Percentiles rank a stretch among this genome's conserved stretches.
phyloP scores from a whole-genome alignment of 371 early-diverging fungal genomes.

The Saksenaea vasiformis region DNA sequence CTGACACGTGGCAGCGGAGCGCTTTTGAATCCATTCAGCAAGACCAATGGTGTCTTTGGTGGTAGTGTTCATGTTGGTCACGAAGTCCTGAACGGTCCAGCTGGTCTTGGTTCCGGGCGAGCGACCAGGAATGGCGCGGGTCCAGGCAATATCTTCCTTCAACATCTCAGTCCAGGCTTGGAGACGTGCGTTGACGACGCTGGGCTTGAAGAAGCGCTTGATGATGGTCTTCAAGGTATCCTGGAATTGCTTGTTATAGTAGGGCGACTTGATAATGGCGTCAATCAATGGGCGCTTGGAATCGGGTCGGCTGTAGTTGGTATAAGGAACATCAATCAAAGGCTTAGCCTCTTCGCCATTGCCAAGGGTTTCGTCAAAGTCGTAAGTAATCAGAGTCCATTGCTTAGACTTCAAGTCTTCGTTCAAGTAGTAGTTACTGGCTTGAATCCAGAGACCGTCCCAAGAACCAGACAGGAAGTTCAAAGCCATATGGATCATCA shows the following conservation, averaged over 20 bases:
- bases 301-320: slow-evolving; percentile 40
- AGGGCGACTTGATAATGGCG: slow-evolving; percentile 42
- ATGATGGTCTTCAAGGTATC: slow-evolving; percentile 49
- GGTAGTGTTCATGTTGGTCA: slow-evolving; percentile 36
- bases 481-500: slow-evolving; percentile 48
- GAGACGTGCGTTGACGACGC: slow-evolving; percentile 47
- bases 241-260: slow-evolving; percentile 49
- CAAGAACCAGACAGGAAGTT: slow-evolving; percentile 52
- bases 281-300: slow-evolving; percentile 39
- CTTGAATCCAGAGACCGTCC: slow-evolving; percentile 56
- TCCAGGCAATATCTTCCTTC: slow-evolving; percentile 56
- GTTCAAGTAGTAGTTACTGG: slow-evolving; percentile 56
- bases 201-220: slow-evolving; percentile 57
- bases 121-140: slow-evolving; percentile 35
- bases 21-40: slow-evolving; percentile 33
- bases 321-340: slow-evolving; percentile 40
- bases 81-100: slow-evolving; percentile 46
- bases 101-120: slow-evolving; percentile 49
- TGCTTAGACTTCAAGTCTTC: slow-evolving; percentile 45
- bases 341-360: slow-evolving; percentile 37
- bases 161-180: slow-evolving; percentile 56
- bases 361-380: slow-evolving; percentile 60
- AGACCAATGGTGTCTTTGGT: slow-evolving; percentile 23
- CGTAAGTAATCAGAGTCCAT: slow-evolving; percentile 57
- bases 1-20: slow-evolving; percentile 27